A percentile compares a stretch with the other conserved stretches of the same genome.
These are phyloP conservation scores for Glycine soja DNA, from an alignment of 306 rosid species.

Conservation along the genomic window DNA sequence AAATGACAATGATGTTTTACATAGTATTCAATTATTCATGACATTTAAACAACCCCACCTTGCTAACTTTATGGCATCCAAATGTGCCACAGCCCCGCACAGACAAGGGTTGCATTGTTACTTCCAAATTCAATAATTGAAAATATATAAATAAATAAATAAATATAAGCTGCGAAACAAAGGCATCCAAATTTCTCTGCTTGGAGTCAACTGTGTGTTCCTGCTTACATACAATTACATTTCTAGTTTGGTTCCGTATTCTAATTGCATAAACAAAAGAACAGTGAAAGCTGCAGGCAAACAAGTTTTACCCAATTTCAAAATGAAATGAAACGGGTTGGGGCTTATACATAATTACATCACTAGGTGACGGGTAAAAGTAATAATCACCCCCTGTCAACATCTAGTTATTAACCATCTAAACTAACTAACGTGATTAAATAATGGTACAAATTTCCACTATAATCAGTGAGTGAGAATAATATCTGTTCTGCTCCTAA, in stretches of 20 bases:
- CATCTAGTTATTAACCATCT: slow-evolving; percentile 52
- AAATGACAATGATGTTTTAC: not conserved
- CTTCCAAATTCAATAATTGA: not conserved
- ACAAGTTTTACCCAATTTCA: slow-evolving; percentile 40
- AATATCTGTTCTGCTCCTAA: not conserved
- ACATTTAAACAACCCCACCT: not conserved
- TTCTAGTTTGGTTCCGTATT: slow-evolving; percentile 36
- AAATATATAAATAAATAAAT: too few relatives aligned
- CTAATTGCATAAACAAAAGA: slow-evolving; percentile 1
- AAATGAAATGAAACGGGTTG: slow-evolving; percentile 8
- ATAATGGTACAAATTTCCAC: slow-evolving; percentile 50
- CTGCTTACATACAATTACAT: slow-evolving; percentile 37
- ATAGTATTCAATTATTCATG: not conserved
- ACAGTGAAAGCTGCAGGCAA: slow-evolving; percentile 20
- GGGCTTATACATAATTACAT: slow-evolving; percentile 49
- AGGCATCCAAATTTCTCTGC: not conserved
- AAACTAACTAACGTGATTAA: slow-evolving; percentile 47
- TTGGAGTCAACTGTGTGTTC: slow-evolving; percentile 21
- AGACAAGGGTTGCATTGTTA: not conserved
- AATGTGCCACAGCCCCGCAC: not conserved
- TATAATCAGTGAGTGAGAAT: slow-evolving; percentile 32
- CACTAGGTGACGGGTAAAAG: slow-evolving; percentile 27
- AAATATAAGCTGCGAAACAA: not conserved
- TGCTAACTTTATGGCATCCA: not conserved
- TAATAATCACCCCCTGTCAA: slow-evolving; percentile 31